phyloP scores from a whole-genome alignment of 1,139 yeast genomes.

The Zygotorulaspora mrakii region DNA sequence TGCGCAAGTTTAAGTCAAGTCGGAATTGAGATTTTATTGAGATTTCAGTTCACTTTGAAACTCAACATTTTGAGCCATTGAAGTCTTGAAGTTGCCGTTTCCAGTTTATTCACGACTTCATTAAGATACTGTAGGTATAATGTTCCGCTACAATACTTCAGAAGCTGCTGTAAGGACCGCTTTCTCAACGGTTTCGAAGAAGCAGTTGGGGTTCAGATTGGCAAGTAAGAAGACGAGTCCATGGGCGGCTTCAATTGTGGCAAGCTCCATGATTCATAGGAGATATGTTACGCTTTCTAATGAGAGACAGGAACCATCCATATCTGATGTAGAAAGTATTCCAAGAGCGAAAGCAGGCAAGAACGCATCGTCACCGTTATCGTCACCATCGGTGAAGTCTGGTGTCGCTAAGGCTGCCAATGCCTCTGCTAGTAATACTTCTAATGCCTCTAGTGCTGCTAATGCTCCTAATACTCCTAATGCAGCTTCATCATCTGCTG shows the following conservation, averaged over 20 bases:
- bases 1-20: background rate
- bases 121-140: background rate
- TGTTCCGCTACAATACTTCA: slow-evolving; percentile 2
- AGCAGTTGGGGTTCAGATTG: slow-evolving; percentile 2
- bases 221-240: slow-evolving; percentile 1
- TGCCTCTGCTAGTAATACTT: too few relatives aligned
- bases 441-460: too few relatives aligned
- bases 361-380: too few relatives aligned
- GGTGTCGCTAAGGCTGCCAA: too few relatives aligned
- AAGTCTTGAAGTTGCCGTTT: too few relatives aligned
- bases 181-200: slow-evolving; percentile 5
- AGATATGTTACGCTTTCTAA: slow-evolving; percentile 1
- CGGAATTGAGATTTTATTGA: slow-evolving; percentile 1
- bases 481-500: background rate
- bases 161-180: slow-evolving; percentile 4
- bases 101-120: background rate
- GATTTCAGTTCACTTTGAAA: slow-evolving; percentile 1
- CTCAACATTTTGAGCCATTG: too few relatives aligned
- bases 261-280: slow-evolving; percentile 4
- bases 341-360: too few relatives aligned
- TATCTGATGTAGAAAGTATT: too few relatives aligned
- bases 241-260: background rate
- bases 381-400: too few relatives aligned
- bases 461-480: background rate
- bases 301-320: slow-evolving; percentile 1